Conservation (phyloP, 2,329 filamentous ascomycete species). For the Diaporthe ampelina region DNA sequence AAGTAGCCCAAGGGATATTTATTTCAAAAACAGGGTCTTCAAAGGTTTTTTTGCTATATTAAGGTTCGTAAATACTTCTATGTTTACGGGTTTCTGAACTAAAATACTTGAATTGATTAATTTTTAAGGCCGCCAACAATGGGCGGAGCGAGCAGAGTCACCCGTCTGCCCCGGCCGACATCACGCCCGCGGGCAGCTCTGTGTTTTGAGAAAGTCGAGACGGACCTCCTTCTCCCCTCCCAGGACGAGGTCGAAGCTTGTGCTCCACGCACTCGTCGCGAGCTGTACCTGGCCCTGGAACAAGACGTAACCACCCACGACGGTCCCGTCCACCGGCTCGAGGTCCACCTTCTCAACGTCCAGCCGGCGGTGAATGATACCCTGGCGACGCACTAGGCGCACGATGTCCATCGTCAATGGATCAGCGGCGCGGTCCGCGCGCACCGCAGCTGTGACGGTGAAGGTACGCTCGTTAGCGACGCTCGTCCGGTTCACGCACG, state of each 20-base stretch:
- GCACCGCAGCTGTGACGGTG: constrained; percentile 14
- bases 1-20: no score
- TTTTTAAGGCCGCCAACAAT: background rate
- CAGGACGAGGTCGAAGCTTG: constrained; percentile 15
- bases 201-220: constrained; percentile 5
- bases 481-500: constrained; percentile 12
- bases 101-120: no score
- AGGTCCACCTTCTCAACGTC: background rate
- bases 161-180: background rate
- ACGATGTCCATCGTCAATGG: background rate
- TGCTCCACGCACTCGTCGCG: constrained; percentile 10
- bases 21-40: no score
- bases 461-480: background rate
- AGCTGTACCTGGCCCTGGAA: constrained; percentile 12
- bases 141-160: background rate
- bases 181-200: constrained; percentile 12
- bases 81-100: no score
- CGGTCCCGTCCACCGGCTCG: background rate
- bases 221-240: constrained; percentile 14
- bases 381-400: constrained; percentile 1
- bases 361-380: constrained; percentile 2
- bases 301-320: background rate
- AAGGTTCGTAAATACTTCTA: no score
- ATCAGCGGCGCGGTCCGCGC: constrained; percentile 7
- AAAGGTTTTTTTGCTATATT: no score